Evolutionary conservation across 140 eudicot genomes (phyloP).

Genomic region (Anethum foeniculum): DNA sequence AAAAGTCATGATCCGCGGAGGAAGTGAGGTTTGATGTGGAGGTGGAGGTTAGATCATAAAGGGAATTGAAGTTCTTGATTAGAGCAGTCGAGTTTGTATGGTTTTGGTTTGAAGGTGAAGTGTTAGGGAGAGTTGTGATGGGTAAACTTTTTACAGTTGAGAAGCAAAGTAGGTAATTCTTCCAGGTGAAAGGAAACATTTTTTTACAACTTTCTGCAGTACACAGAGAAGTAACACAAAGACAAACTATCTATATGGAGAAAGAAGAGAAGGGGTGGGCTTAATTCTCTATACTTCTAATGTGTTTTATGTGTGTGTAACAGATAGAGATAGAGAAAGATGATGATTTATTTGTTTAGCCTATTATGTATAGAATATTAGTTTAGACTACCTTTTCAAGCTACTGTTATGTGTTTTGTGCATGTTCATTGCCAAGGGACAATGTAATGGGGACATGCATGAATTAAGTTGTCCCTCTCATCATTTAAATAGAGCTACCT

Average conservation of each 20-base stretch:
- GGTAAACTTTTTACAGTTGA: conserved; percentile 36
- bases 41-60: conserved; percentile 15
- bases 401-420: conserved; percentile 14
- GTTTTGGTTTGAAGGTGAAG: conserved; percentile 17
- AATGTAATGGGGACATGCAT: conserved; percentile 3
- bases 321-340: not conserved
- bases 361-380: not conserved
- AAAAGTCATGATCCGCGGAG: conserved; percentile 7
- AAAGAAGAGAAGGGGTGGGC: conserved; percentile 4
- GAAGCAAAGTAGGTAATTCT: conserved; percentile 32
- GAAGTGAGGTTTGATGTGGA: conserved; percentile 13
- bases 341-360: not conserved
- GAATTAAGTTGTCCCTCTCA: not conserved
- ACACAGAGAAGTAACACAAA: not conserved
- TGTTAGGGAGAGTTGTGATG: conserved; percentile 10
- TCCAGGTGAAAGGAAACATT: conserved; percentile 35
- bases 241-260: conserved; percentile 8
- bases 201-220: conserved; percentile 1
- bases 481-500: conserved; percentile 6
- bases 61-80: conserved; percentile 29
- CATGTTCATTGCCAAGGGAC: conserved; percentile 11
- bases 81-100: conserved; percentile 5
- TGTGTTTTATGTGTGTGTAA: conserved; percentile 1
- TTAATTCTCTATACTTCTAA: not conserved
- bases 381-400: conserved; percentile 5